A percentile compares a stretch with the other conserved stretches of the same genome.
phyloP scores from a whole-genome alignment of 768 basidiomycete species.

The Amanita muscaria region DNA sequence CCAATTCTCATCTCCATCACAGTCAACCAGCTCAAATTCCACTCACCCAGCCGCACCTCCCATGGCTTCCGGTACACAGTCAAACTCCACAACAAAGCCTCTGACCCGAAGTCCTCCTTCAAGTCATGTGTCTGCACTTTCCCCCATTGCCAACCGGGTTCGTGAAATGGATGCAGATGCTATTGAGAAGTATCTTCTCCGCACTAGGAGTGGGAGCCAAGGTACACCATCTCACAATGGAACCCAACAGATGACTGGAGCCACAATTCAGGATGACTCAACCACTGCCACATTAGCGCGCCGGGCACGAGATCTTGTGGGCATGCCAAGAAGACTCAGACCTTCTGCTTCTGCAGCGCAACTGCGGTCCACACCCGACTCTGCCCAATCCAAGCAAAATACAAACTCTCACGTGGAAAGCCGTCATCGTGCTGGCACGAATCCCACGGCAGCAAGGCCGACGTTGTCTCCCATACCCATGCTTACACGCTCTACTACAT shows the following conservation, averaged over 20 bases:
- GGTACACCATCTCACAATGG: conserved; percentile 63
- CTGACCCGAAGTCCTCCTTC: conserved; percentile 26
- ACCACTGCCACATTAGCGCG: conserved; percentile 38
- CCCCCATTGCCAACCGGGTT: conserved; percentile 75
- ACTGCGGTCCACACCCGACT: conserved; percentile 43
- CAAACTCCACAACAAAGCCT: conserved; percentile 28
- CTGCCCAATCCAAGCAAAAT: conserved; percentile 22
- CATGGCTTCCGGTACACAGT: conserved; percentile 22
- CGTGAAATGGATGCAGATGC: conserved; percentile 80
- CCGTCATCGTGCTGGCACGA: conserved; percentile 61
- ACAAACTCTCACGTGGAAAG: conserved; percentile 32
- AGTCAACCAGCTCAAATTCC: conserved; percentile 35
- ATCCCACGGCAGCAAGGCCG: conserved; percentile 41
- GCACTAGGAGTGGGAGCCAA: conserved; percentile 77
- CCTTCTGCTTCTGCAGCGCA: conserved; percentile 77
- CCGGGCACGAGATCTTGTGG: conserved; percentile 39
- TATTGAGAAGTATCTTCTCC: conserved; percentile 76
- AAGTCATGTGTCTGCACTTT: conserved; percentile 42
- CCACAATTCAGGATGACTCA: conserved; percentile 47
- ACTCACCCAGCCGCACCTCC: conserved; percentile 22
- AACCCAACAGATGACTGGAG: conserved; percentile 51
- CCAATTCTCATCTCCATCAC: conserved; percentile 51
- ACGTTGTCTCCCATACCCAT: conserved; percentile 34
- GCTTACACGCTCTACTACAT: conserved; percentile 41
- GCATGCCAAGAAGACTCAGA: conserved; percentile 54